phyloP scores from a whole-genome alignment of 345 rosid genomes.

The Citrus maxima region DNA sequence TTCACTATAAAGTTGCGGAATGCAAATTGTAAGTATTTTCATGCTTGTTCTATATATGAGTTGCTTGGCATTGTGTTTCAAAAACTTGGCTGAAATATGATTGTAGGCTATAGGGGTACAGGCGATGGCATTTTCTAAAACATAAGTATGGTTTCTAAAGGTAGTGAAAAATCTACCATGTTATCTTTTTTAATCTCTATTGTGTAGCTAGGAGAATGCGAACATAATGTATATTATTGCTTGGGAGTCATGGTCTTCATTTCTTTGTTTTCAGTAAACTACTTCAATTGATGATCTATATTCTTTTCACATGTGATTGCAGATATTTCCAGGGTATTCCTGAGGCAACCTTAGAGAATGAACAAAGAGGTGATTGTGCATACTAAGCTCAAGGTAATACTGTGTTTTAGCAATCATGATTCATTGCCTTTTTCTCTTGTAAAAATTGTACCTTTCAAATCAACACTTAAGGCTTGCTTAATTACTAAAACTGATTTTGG shows the following conservation, averaged over 20 bases:
- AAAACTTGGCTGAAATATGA: background rate
- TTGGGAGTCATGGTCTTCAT: too few species aligned
- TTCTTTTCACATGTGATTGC: conserved; percentile 8
- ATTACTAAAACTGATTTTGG: background rate
- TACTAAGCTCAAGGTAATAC: conserved; percentile 38
- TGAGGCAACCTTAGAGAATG: conserved; percentile 57
- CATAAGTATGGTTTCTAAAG: background rate
- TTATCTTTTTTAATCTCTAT: too few species aligned
- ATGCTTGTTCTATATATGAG: background rate
- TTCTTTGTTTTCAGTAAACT: too few species aligned
- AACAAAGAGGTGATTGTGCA: conserved; percentile 83
- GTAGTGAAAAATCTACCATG: too few species aligned
- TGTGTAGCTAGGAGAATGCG: too few species aligned
- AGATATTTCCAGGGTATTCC: conserved; percentile 87
- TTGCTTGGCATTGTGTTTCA: background rate
- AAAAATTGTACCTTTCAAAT: too few species aligned
- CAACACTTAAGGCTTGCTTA: too few species aligned
- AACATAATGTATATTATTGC: too few species aligned
- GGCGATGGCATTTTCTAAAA: background rate
- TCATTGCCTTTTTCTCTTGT: too few species aligned
- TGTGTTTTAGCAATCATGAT: too few species aligned
- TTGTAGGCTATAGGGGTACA: background rate
- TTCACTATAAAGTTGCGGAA: background rate
- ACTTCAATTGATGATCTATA: too few species aligned
- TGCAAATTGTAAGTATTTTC: background rate